Evolutionary conservation across 108 stramenopile species (phyloP), one percentile per base, ranked within the genome.

Genomic region (Cyclotella atomus): DNA sequence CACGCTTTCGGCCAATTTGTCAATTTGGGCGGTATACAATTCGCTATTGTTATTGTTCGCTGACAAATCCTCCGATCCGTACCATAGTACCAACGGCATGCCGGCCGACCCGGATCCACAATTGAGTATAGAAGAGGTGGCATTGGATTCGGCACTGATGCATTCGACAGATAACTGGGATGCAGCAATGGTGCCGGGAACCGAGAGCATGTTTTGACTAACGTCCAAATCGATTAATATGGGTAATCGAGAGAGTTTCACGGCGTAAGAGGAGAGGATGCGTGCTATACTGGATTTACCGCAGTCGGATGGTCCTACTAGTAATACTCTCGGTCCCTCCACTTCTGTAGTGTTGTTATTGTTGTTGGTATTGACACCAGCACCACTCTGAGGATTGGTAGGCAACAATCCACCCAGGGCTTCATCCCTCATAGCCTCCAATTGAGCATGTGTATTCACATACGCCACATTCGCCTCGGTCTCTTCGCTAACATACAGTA

Each of bases 401-500:
- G 66, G 55, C 66, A 35, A 59, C 64, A 66, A 43, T 10, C 35
- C 56, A n/a, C 46, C 60, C 24, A 85, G 53, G 17, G 93, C 91
- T 65, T 88, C 89, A 75, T 96, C 95, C 29, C 95, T 56, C 77
- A 96, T 71, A 17, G 89, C 92, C 75, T 96, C 95, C 79, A 96
- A 71, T 63, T 96, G 95, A 2, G 95, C 92, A 79, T 96, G 95
- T 7, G 95, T 93, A 70, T 96, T 96, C 47, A 96, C 92, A 83
- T 83, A 88, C 17, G 91, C 84, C 0, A 96, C 88, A 76, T 93
- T 92, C 52, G 89, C 66, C 59, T 80, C 81, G 3, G 92, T 93
- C 81, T 93, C 95, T 46, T 90, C 87, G 50, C 75, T 79, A 0
- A 74, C 82, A 57, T 90, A 90, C 30, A 81, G 56, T 60, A 90